Percentiles rank a stretch among this genome's conserved stretches.
Conservation (phyloP, 768 basidiomycete species). For the Panaeolus papilionaceus region DNA sequence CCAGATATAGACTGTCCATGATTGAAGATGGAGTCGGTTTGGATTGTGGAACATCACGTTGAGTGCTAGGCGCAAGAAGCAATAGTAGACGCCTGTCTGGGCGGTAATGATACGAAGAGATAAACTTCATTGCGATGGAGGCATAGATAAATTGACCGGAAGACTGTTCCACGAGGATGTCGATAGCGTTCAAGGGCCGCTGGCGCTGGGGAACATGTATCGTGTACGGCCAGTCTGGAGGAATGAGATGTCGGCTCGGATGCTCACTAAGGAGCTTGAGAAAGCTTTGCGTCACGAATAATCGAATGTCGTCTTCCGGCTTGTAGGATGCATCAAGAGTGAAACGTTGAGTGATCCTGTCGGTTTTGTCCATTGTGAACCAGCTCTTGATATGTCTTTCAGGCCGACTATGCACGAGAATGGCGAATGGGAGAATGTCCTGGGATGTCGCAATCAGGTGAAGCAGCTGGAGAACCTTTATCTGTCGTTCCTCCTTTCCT, state of each 20-base stretch:
- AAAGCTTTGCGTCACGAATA: not conserved
- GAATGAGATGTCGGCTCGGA: not conserved
- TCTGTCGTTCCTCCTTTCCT: not conserved
- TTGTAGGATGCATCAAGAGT: not conserved
- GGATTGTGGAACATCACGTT: no score
- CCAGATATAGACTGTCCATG: no score
- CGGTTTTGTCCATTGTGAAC: not conserved
- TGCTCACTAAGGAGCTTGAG: not conserved
- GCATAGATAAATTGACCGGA: no score
- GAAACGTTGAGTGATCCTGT: not conserved
- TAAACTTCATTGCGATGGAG: no score
- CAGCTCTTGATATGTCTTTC: not conserved
- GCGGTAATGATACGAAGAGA: no score
- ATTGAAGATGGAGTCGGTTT: no score
- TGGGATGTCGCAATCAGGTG: not conserved
- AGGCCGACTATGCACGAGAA: not conserved
- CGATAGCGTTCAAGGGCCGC: not conserved
- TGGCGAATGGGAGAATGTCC: not conserved
- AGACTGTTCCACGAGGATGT: slow-evolving; percentile 1
- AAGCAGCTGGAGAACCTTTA: not conserved
- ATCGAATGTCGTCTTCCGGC: not conserved
- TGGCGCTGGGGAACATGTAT: not conserved
- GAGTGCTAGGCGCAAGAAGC: no score
- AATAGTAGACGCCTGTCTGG: no score
- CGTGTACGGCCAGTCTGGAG: slow-evolving; percentile 1